Percentiles rank a stretch among this genome's conserved stretches.
Conservation (phyloP, 2,329 filamentous ascomycete genomes). For the Cladosporium halotolerans region DNA sequence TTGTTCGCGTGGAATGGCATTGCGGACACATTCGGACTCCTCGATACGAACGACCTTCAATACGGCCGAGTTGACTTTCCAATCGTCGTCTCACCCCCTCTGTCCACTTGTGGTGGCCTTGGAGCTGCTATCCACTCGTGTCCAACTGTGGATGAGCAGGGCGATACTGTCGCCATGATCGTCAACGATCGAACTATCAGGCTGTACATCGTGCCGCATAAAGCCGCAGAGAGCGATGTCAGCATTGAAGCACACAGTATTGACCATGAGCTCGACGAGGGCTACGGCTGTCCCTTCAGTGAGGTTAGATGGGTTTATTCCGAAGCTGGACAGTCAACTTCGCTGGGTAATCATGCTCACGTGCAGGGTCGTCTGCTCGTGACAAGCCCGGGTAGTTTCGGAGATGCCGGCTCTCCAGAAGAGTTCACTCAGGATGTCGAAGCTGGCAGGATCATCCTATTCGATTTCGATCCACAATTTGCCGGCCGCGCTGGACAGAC, state of each 20-base stretch:
- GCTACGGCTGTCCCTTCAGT: conserved; percentile 33
- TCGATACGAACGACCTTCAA: conserved; percentile 29
- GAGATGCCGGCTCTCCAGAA: conserved; percentile 24
- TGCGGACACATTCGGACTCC: conserved; percentile 32
- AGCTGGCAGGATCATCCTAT: conserved; percentile 32
- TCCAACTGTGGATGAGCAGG: conserved; percentile 31
- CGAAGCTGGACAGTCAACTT: conserved; percentile 23
- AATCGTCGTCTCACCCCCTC: conserved; percentile 32
- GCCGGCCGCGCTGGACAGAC: conserved; percentile 33
- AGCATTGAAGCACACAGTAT: conserved; percentile 33
- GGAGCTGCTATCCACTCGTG: conserved; percentile 32
- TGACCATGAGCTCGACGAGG: conserved; percentile 33
- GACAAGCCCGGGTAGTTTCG: conserved; percentile 31
- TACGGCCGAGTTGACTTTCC: conserved; percentile 33
- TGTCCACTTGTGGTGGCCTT: conserved; percentile 32
- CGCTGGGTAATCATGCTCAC: conserved; percentile 19
- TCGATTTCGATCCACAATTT: conserved; percentile 30
- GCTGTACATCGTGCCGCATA: conserved; percentile 30
- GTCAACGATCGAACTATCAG: conserved; percentile 33
- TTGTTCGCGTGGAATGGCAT: conserved; percentile 33
- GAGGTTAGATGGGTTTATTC: conserved; percentile 32
- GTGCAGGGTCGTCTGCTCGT: conserved; percentile 31
- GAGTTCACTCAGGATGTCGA: conserved; percentile 31
- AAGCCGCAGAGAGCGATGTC: conserved; percentile 22
- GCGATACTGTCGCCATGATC: conserved; percentile 33